These are phyloP conservation scores for Pelargonium nanum DNA, from an alignment of 345 rosid genomes.

Conservation along the genomic window DNA sequence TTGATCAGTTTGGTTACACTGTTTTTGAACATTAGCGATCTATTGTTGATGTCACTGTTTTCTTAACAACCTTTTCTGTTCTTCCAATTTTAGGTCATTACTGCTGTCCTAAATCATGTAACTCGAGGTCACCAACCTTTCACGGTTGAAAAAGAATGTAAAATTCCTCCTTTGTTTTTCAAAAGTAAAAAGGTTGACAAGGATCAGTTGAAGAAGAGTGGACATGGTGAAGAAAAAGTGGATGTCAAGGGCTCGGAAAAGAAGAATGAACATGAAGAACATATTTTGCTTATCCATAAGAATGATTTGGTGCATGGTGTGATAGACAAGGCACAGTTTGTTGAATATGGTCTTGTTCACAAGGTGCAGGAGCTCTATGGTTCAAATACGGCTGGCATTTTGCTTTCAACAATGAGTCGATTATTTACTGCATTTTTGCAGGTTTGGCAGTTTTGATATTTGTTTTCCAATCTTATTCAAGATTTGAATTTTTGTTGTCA, in stretches of 20 bases:
- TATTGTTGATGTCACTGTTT: neutral
- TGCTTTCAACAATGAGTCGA: constrained; percentile 84
- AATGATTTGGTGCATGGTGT: constrained; percentile 78
- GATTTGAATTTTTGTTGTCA: neutral
- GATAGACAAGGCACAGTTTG: constrained; percentile 97
- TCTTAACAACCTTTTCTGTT: constrained; percentile 1
- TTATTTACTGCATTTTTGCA: constrained; percentile 83
- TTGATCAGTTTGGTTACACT: neutral
- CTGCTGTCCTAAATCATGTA: constrained; percentile 53
- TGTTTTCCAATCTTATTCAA: neutral
- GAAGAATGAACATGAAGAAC: constrained; percentile 42
- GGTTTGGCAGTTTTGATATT: constrained; percentile 25
- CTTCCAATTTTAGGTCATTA: constrained; percentile 45
- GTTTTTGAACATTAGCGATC: neutral
- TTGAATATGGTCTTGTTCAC: constrained; percentile 88
- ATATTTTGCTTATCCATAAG: constrained; percentile 50
- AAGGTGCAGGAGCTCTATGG: constrained; percentile 94
- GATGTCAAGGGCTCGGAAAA: constrained; percentile 3
- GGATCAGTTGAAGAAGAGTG: constrained; percentile 20
- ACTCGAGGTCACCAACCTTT: constrained; percentile 71
- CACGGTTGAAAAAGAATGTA: constrained; percentile 66
- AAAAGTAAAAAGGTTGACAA: constrained; percentile 26
- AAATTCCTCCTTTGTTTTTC: constrained; percentile 68
- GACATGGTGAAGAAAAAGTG: neutral
- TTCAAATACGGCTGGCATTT: constrained; percentile 68